Base-by-base conservation (phyloP, 345 rosid genomes). In the Citrus mangshanensis region DNA sequence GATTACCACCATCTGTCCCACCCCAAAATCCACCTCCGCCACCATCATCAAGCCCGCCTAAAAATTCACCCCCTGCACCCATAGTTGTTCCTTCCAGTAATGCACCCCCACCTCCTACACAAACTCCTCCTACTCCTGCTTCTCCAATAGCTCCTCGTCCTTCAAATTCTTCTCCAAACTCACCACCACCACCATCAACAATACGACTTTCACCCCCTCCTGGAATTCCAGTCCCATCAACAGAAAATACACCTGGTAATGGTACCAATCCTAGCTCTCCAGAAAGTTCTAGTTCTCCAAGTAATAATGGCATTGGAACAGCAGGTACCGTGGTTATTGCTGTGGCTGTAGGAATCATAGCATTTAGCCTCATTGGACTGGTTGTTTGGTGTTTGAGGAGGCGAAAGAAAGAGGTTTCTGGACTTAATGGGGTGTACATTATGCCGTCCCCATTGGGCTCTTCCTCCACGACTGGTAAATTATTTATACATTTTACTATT, bases 401-500 rank as follows among this genome's bases (percentile, higher is more conserved):
- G 87, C 84, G 86, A 42, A 90, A 89, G 85, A 93, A 81, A 82
- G 83, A 78, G 78, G 79, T 55, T 62, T 58, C 90, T 68, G 63
- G 85, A 70, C 83, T 81, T 38, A 84, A 83, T 72, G 95, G 95
- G 75, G 94, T 85, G 81, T 87, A 90, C 80, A 79, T 87, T 59
- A 82, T 88, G 89, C 95, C 98, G 9, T 87, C 98, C 27, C 91
- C 92, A 14, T 16, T 79, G 67, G 87, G 75, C 67, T 87, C 97
- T 77, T 87, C 93, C 72, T 77, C 92, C 37, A 84, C 80, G 86
- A 81, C 97, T 89, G 98, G 99, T 95, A 85, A 72, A 49, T 49
- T 40, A 69, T 76, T 60, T 38, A 34, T 34, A 10, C 6, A 49
- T 32, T 62, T 56, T 55, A 10, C 40, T 62, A 30, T 54, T 77